phyloP scores from a whole-genome alignment of 805 yeast genomes.

The Candida ovalis region DNA sequence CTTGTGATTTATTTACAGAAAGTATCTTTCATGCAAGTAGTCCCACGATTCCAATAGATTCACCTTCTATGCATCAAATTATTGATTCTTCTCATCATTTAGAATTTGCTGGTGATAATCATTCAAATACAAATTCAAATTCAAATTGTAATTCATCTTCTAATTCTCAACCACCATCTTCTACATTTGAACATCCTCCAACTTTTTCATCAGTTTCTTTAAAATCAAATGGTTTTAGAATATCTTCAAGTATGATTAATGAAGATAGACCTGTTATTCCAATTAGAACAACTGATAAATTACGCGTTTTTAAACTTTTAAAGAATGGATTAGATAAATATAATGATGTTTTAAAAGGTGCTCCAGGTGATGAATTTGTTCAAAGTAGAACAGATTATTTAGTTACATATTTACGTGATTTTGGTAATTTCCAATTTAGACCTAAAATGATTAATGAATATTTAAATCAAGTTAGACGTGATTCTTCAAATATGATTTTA shows the following conservation, averaged over 20 bases:
- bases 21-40: slow-evolving; percentile 9
- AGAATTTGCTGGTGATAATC: neutral
- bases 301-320: slow-evolving; percentile 12
- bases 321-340: slow-evolving; percentile 25
- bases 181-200: slow-evolving; percentile 1
- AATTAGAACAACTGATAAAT: slow-evolving; percentile 4
- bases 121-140: neutral
- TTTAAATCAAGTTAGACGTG: slow-evolving; percentile 21
- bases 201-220: slow-evolving; percentile 1
- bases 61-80: slow-evolving; percentile 10
- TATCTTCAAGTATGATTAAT: neutral
- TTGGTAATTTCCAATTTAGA: slow-evolving; percentile 16
- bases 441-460: slow-evolving; percentile 26
- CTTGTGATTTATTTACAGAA: slow-evolving; percentile 12
- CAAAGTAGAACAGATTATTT: slow-evolving; percentile 26
- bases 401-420: slow-evolving; percentile 17
- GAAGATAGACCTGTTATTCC: neutral
- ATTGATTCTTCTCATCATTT: neutral
- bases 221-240: neutral
- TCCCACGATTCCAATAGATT: slow-evolving; percentile 17
- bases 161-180: neutral
- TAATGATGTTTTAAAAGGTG: slow-evolving; percentile 15
- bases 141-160: neutral
- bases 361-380: slow-evolving; percentile 16
- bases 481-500: slow-evolving; percentile 14